Conservation (phyloP, 306 rosid genomes). For the Pyrus pyrifolia region DNA sequence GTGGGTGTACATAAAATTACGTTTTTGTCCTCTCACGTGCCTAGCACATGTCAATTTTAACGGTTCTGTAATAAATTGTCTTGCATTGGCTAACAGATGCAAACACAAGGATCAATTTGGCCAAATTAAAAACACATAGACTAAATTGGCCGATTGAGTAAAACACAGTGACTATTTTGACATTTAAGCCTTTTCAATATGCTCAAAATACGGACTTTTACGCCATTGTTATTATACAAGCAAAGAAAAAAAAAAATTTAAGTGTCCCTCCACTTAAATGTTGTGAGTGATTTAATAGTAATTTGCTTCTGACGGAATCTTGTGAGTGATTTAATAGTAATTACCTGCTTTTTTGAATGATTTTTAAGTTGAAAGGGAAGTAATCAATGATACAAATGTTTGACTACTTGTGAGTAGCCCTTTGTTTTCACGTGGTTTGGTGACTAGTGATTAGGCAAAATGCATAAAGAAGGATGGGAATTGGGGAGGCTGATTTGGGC, state of each 20-base stretch:
- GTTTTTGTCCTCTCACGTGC: too few species aligned
- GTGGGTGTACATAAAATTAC: too few species aligned
- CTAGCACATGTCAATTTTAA: too few species aligned
- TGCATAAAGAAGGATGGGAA: constrained; percentile 6
- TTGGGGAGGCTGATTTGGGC: not conserved
- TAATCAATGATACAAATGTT: constrained; percentile 12
- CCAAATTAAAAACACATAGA: too few species aligned
- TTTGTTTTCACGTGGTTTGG: constrained; percentile 29
- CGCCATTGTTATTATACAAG: too few species aligned
- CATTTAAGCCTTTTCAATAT: too few species aligned
- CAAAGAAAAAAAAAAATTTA: too few species aligned
- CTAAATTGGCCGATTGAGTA: too few species aligned
- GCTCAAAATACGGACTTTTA: too few species aligned
- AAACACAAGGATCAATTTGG: too few species aligned
- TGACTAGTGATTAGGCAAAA: constrained; percentile 28
- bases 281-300: not conserved
- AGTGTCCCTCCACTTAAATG: not conserved
- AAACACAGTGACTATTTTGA: too few species aligned
- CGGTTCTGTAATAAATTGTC: rapidly evolving
- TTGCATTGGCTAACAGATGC: too few species aligned
- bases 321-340: not conserved
- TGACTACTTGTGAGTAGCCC: not conserved
- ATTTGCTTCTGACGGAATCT: not conserved
- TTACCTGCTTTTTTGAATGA: constrained; percentile 5
- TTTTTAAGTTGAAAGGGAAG: not conserved